A percentile compares a stretch with the other conserved stretches of the same genome.
Evolutionary conservation across 2,329 filamentous ascomycete genomes (phyloP).

Genomic region (Exophiala sideris): DNA sequence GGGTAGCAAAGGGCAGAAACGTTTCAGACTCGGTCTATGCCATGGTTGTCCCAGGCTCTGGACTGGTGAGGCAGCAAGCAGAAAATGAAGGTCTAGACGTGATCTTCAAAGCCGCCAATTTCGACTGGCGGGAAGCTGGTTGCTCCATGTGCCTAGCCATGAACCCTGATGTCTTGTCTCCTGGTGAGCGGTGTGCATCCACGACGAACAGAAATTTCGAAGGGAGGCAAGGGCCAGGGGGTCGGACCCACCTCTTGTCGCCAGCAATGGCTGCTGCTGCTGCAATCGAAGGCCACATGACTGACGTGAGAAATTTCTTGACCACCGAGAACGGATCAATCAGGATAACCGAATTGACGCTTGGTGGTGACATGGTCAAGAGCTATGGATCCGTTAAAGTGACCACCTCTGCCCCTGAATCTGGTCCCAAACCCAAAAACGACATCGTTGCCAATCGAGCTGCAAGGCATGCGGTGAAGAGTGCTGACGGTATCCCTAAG

Average conservation of each 20-base stretch:
- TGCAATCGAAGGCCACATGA: constrained; percentile 81
- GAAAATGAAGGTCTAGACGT: constrained; percentile 89
- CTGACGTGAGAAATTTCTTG: constrained; percentile 80
- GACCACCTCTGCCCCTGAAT: constrained; percentile 59
- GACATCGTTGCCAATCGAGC: constrained; percentile 56
- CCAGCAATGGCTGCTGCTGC: constrained; percentile 93
- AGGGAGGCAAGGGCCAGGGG: constrained; percentile 84
- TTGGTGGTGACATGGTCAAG: constrained; percentile 50
- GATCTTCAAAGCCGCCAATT: constrained; percentile 86
- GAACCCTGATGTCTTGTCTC: constrained; percentile 95
- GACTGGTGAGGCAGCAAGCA: constrained; percentile 85
- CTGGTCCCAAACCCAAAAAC: constrained; percentile 57
- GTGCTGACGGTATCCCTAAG: constrained; percentile 69
- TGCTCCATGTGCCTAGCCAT: constrained; percentile 99
- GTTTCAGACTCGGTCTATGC: constrained; percentile 84
- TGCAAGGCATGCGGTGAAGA: constrained; percentile 45
- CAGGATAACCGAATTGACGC: constrained; percentile 55
- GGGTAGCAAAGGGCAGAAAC: constrained; percentile 80
- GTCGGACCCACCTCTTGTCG: constrained; percentile 92
- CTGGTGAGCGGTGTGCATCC: constrained; percentile 87
- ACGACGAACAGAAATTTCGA: constrained; percentile 96
- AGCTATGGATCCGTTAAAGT: constrained; percentile 63
- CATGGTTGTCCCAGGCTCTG: constrained; percentile 93
- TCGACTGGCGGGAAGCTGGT: constrained; percentile 96
- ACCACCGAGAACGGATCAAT: constrained; percentile 54